These are phyloP conservation scores for Hygrophoropsis aurantiaca DNA, from an alignment of 768 basidiomycete species.

Conservation along the genomic window DNA sequence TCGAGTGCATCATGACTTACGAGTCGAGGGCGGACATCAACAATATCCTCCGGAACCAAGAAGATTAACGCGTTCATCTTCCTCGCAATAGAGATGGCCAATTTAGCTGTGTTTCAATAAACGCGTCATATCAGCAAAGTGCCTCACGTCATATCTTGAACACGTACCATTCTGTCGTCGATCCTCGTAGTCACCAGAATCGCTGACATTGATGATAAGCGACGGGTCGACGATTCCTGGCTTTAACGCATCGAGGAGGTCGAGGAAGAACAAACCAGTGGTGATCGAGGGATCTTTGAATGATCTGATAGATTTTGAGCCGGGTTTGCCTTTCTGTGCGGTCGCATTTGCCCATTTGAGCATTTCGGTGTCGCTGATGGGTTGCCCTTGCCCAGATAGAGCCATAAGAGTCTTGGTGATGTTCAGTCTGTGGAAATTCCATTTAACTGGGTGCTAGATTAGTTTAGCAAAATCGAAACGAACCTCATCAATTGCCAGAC, in stretches of 20 bases:
- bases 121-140: constrained; percentile 4
- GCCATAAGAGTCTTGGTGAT: constrained; percentile 87
- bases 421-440: constrained; percentile 54
- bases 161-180: constrained; percentile 85
- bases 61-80: constrained; percentile 97
- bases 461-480: constrained; percentile 21
- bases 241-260: constrained; percentile 85
- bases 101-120: constrained; percentile 64
- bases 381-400: constrained; percentile 70
- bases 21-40: constrained; percentile 87
- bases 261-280: constrained; percentile 90
- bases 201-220: constrained; percentile 64
- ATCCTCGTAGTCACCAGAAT: constrained; percentile 76
- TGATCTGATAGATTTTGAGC: constrained; percentile 69
- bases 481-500: constrained; percentile 98
- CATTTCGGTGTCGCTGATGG: constrained; percentile 90
- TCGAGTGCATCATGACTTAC: no score
- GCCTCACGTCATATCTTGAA: background rate
- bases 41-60: constrained; percentile 95
- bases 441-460: background rate
- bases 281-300: constrained; percentile 93
- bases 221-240: constrained; percentile 94
- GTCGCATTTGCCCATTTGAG: constrained; percentile 95
- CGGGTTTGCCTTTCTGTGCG: constrained; percentile 67
- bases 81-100: constrained; percentile 97